Percentiles rank a stretch among this genome's conserved stretches.
These are phyloP conservation scores for Starmerella potacharoeniae DNA, from an alignment of 805 yeast genomes.

Conservation along the genomic window DNA sequence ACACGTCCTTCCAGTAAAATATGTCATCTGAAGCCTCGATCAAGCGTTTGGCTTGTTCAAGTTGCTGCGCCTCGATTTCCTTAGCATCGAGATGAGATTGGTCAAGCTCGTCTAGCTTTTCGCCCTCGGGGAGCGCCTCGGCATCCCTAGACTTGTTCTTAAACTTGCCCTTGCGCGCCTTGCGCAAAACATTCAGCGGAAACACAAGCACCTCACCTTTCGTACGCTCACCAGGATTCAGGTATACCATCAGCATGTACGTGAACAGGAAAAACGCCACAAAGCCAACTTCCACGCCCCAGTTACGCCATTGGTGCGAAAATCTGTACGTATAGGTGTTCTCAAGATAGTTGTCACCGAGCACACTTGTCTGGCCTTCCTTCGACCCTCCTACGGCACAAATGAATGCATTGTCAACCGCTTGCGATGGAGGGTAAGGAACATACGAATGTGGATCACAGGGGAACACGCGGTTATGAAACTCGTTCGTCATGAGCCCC, in stretches of 20 bases:
- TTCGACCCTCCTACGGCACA: slow-evolving; percentile 53
- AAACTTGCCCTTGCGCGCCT: not conserved
- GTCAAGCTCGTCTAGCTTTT: slow-evolving; percentile 28
- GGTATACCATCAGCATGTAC: slow-evolving; percentile 26
- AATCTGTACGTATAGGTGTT: slow-evolving; percentile 41
- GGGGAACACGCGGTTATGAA: slow-evolving; percentile 42
- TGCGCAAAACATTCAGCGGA: slow-evolving; percentile 19
- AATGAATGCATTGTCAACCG: slow-evolving; percentile 45
- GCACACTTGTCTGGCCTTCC: slow-evolving; percentile 42
- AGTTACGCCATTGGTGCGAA: slow-evolving; percentile 67
- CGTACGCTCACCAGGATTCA: slow-evolving; percentile 27
- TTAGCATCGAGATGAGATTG: slow-evolving; percentile 25
- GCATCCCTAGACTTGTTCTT: not conserved
- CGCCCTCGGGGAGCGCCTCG: slow-evolving; percentile 11
- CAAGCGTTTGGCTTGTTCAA: slow-evolving; percentile 17
- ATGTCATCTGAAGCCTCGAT: slow-evolving; percentile 36
- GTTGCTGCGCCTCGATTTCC: slow-evolving; percentile 21
- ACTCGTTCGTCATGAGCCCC: slow-evolving; percentile 53
- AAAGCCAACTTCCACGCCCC: slow-evolving; percentile 53
- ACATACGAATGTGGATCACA: slow-evolving; percentile 39
- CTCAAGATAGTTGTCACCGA: slow-evolving; percentile 48
- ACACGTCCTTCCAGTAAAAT: slow-evolving; percentile 52
- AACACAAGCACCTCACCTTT: slow-evolving; percentile 27
- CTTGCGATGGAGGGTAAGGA: slow-evolving; percentile 33
- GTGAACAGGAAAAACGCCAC: slow-evolving; percentile 33